These are phyloP conservation scores for Physaria fendleri DNA, from an alignment of 345 rosid genomes.

Conservation along the genomic window DNA sequence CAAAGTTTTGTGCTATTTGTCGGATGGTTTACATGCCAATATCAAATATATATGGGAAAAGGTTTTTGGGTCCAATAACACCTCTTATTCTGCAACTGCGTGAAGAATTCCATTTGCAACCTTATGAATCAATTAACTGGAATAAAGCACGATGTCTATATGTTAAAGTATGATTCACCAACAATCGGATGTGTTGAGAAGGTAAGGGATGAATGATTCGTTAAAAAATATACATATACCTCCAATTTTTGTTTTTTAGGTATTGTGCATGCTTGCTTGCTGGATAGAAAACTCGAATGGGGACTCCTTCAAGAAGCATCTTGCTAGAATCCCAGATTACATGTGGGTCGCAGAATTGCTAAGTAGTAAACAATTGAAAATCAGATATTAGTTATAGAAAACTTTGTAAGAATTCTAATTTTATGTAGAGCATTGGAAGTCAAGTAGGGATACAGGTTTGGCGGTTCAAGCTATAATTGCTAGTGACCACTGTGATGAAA, in stretches of 20 bases:
- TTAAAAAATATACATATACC: too few relatives aligned
- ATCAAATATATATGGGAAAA: constrained; percentile 47
- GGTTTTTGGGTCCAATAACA: constrained; percentile 33
- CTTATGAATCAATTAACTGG: constrained; percentile 26
- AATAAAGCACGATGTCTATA: too few relatives aligned
- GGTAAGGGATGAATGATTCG: too few relatives aligned
- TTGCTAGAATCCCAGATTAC: constrained; percentile 47
- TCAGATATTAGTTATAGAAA: too few relatives aligned
- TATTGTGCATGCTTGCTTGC: constrained; percentile 53
- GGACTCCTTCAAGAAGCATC: constrained; percentile 46
- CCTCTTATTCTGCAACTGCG: constrained; percentile 28
- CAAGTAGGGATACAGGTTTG: constrained; percentile 52
- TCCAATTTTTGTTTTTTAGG: constrained; percentile 22
- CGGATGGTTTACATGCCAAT: constrained; percentile 35
- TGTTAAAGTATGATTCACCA: too few relatives aligned
- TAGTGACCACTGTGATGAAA: constrained; percentile 31
- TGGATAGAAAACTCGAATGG: constrained; percentile 69
- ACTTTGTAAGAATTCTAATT: too few relatives aligned
- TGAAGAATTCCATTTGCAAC: constrained; percentile 21
- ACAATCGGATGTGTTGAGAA: constrained; percentile 41
- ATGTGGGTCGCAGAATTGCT: constrained; percentile 61
- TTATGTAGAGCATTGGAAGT: constrained; percentile 53
- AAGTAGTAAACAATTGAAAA: too few relatives aligned
- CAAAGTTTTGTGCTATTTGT: constrained; percentile 30
- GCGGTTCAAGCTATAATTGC: constrained; percentile 43